Evolutionary conservation across 805 yeast species (phyloP).

Genomic region (Saturnispora quitensis): DNA sequence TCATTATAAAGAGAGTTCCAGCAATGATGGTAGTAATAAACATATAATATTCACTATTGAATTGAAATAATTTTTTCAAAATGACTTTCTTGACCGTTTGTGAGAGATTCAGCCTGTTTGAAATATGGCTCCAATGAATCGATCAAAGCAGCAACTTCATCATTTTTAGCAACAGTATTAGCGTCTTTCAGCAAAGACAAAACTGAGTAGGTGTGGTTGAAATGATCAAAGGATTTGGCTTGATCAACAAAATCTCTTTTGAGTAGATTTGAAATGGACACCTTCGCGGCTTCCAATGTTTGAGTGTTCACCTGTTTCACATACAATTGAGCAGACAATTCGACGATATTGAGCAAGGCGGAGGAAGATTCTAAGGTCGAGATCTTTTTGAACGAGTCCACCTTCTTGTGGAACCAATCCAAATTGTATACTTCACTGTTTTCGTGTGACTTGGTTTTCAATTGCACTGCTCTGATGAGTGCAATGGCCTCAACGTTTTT

Average conservation of each 20-base stretch:
- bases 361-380: slow-evolving; percentile 4
- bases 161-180: background rate
- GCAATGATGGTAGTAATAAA: background rate
- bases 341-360: background rate
- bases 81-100: background rate
- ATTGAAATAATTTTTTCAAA: slow-evolving; percentile 5
- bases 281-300: background rate
- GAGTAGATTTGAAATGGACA: background rate
- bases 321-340: slow-evolving; percentile 2
- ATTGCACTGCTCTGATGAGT: slow-evolving; percentile 19
- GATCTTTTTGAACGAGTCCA: slow-evolving; percentile 13
- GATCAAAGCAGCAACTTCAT: background rate
- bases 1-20: background rate
- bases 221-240: background rate
- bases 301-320: background rate
- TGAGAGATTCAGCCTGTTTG: background rate
- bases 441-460: slow-evolving; percentile 5
- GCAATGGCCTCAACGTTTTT: slow-evolving; percentile 20
- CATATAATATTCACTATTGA: slow-evolving; percentile 3
- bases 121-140: background rate
- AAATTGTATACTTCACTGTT: slow-evolving; percentile 6
- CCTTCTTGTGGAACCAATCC: slow-evolving; percentile 14
- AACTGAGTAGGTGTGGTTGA: background rate
- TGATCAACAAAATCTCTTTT: background rate
- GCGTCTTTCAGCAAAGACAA: background rate